Evolutionary conservation across 2,329 filamentous ascomycete species (phyloP), one percentile per base, ranked within the genome.

Genomic region (Lecanicillium sp.): DNA sequence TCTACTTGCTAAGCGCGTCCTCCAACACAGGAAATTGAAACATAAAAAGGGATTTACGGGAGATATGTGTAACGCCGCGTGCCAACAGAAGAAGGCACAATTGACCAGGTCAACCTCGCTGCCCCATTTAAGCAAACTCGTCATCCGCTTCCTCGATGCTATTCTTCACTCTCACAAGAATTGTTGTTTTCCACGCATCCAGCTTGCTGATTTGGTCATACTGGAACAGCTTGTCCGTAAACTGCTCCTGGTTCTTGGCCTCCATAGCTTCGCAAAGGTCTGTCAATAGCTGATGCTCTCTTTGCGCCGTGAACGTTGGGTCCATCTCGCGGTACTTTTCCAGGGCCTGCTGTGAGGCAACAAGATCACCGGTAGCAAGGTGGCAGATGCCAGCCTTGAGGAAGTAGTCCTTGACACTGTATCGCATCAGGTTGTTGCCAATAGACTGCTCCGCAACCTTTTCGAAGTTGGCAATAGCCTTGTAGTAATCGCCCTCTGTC

Each of bases 131-230:
- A 22, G 62, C 62, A 54, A 65, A 65, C 52, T 66, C 64, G 38
- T 66, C 63, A 37, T 64, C 60, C 14, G 59, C 57, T 46, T 62
- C 69, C 64, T 90, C 83, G 52, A 95, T 94, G 39, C 72, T 72
- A 53, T 81, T 81, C 80, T 96, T 96, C 54, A 96, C 74, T 50
- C 80, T 77, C 55, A 94, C 66, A 46, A 95, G 62, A 42, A 95
- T 68, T 22, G 83, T 86, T 36, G 86, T 95, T 82, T 96, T 95
- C 90, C 90, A 97, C 69, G 90, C 92, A 58, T 96, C 89, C 55
- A 97, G 67, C 71, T 92, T 92, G 66, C 81, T 92, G 66, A 95
- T 72, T 67, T 94, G 86, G 60, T 96, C 88, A 57, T 79, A 97
- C 59, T 90, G 81, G 69, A 84, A 94, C 46, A 92, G 64, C 60